Conservation (phyloP, 495 filamentous ascomycete species). For the Penicillium manginii region DNA sequence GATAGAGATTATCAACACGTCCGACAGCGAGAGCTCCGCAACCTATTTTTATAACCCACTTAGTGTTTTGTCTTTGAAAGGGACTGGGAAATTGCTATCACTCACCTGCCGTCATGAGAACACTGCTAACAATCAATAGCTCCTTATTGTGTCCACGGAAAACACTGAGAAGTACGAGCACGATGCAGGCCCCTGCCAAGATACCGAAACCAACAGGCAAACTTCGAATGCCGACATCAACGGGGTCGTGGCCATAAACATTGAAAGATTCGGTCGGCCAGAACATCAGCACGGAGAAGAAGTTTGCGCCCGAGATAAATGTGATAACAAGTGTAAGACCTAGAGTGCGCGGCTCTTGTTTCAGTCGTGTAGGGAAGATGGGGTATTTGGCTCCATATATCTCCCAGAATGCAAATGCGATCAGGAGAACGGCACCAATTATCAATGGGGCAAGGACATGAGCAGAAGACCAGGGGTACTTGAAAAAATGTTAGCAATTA, state of each 20-base stretch:
- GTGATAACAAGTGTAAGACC: conserved; percentile 70
- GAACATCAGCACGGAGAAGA: conserved; percentile 74
- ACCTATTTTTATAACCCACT: conserved; percentile 33
- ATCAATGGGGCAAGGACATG: conserved; percentile 65
- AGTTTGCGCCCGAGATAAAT: conserved; percentile 74
- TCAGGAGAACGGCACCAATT: conserved; percentile 55
- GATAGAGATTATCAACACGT: conserved; percentile 59
- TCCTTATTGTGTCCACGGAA: conserved; percentile 66
- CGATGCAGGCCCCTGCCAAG: conserved; percentile 63
- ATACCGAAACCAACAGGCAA: conserved; percentile 68
- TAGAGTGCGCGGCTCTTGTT: conserved; percentile 65
- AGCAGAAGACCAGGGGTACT: conserved; percentile 62
- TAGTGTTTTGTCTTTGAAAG: not conserved
- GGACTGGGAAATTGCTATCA: not conserved
- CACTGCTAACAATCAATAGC: conserved; percentile 62
- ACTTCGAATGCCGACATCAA: conserved; percentile 68
- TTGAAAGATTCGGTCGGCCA: conserved; percentile 78
- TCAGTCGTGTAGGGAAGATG: conserved; percentile 67
- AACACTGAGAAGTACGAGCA: conserved; percentile 61
- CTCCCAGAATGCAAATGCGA: conserved; percentile 65
- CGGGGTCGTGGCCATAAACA: conserved; percentile 71
- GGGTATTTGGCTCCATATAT: conserved; percentile 61
- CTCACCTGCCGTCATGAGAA: conserved; percentile 70
- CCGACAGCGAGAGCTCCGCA: conserved; percentile 65
- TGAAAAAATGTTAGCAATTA: not conserved